These are phyloP conservation scores for Ustilago bromivora DNA, from an alignment of 1,284 basidiomycete genomes.

Conservation along the genomic window DNA sequence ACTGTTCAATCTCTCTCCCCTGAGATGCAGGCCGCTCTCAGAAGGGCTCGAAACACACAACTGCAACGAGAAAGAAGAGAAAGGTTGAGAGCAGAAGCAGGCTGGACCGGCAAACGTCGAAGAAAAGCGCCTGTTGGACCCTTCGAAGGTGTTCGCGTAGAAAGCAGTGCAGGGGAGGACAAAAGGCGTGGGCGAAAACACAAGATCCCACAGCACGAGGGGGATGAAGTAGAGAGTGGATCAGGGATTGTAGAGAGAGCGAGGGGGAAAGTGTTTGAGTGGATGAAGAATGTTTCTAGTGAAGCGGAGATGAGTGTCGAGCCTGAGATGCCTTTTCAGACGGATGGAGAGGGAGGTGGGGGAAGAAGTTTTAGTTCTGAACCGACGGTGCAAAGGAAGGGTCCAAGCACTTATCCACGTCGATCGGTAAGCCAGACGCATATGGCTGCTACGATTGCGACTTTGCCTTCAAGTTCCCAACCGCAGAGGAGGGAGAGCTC, in stretches of 20 bases:
- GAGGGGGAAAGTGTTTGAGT: slow-evolving; percentile 32
- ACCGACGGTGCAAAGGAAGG: not conserved
- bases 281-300: slow-evolving; percentile 38
- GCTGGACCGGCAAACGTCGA: not conserved
- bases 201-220: not conserved
- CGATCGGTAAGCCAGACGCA: not conserved
- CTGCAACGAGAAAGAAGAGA: slow-evolving; percentile 18
- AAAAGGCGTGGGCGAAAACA: not conserved
- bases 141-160: not conserved
- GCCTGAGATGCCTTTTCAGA: not conserved
- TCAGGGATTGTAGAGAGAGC: slow-evolving; percentile 25
- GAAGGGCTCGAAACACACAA: slow-evolving; percentile 23
- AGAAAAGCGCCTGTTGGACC: not conserved
- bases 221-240: slow-evolving; percentile 12
- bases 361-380: not conserved
- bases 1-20: slow-evolving; percentile 10
- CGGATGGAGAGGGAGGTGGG: not conserved
- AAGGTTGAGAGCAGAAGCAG: not conserved
- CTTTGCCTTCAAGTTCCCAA: not conserved
- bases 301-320: slow-evolving; percentile 15
- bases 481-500: not conserved
- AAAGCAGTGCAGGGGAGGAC: slow-evolving; percentile 1
- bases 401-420: not conserved
- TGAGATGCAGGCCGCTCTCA: slow-evolving; percentile 20
- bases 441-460: not conserved